Conservation (phyloP, 306 rosid species). For the Prunus campanulata region DNA sequence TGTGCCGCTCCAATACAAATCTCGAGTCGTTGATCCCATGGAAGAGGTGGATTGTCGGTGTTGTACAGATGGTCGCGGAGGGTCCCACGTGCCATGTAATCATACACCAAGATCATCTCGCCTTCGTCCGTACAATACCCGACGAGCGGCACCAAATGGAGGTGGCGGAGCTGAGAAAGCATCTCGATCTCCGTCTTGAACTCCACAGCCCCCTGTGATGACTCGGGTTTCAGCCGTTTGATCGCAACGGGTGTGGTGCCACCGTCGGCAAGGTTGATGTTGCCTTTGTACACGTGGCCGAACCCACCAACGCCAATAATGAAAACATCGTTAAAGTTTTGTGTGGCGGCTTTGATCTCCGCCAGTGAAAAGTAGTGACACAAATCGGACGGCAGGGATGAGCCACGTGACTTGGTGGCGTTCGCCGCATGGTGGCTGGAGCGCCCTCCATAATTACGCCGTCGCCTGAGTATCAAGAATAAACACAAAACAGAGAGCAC, state of each 20-base stretch:
- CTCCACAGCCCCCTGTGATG: constrained; percentile 47
- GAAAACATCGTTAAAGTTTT: constrained; percentile 7
- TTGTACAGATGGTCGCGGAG: constrained; percentile 15
- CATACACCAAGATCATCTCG: constrained; percentile 45
- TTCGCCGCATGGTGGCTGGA: not conserved
- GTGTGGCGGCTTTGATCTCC: constrained; percentile 32
- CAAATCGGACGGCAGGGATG: constrained; percentile 4
- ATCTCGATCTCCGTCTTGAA: constrained; percentile 45
- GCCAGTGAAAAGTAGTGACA: constrained; percentile 28
- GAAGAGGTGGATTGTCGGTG: constrained; percentile 3
- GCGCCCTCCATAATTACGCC: too few species aligned
- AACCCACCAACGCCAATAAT: constrained; percentile 37
- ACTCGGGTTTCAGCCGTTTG: constrained; percentile 30
- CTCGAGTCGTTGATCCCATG: constrained; percentile 36
- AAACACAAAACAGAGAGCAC: not conserved
- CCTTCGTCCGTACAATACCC: constrained; percentile 34
- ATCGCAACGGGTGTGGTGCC: not conserved
- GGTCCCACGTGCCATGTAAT: constrained; percentile 30
- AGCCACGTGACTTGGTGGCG: constrained; percentile 7
- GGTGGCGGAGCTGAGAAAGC: constrained; percentile 46
- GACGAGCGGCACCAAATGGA: constrained; percentile 28
- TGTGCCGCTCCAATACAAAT: constrained; percentile 29
- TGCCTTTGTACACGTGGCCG: constrained; percentile 40
- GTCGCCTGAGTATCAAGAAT: not conserved
- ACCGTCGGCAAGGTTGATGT: not conserved